Percentiles rank a stretch among this genome's conserved stretches.
Evolutionary conservation across 441 rosid genomes (phyloP).

Genomic region (Geranium incanum): DNA sequence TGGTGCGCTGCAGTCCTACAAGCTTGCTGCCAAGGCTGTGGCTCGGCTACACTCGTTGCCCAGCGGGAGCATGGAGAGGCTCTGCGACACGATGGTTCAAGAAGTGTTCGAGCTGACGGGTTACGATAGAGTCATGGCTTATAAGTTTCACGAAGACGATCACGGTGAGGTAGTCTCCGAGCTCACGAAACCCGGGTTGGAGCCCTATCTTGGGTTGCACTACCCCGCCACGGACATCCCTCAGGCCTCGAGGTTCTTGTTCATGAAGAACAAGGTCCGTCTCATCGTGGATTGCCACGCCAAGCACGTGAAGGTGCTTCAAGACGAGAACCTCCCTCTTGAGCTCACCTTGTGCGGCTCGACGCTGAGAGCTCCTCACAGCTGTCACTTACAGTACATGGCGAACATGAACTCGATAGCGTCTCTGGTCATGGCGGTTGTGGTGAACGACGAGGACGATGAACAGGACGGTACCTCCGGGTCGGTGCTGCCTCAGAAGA

Average conservation of each 20-base stretch:
- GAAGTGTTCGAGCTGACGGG: conserved; percentile 70
- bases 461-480: conserved; percentile 35
- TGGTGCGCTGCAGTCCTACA: conserved; percentile 74
- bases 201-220: conserved; percentile 75
- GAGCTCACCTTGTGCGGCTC: conserved; percentile 72
- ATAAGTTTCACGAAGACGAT: conserved; percentile 79
- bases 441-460: conserved; percentile 46
- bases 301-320: conserved; percentile 54
- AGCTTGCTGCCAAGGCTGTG: conserved; percentile 74
- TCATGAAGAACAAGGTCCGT: conserved; percentile 75
- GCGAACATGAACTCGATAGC: conserved; percentile 75
- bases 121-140: conserved; percentile 77
- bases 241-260: conserved; percentile 75
- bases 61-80: conserved; percentile 43
- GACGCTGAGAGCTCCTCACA: conserved; percentile 69
- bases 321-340: conserved; percentile 49
- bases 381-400: conserved; percentile 80
- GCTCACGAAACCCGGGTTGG: conserved; percentile 36
- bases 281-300: conserved; percentile 73
- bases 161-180: conserved; percentile 89
- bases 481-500: conserved; percentile 29
- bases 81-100: conserved; percentile 63
- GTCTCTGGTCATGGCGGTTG: conserved; percentile 78
- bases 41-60: conserved; percentile 68
- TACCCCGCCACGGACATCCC: conserved; percentile 86